Conservation (phyloP, 106 monocot species). For the Xerophyta viscosa region DNA sequence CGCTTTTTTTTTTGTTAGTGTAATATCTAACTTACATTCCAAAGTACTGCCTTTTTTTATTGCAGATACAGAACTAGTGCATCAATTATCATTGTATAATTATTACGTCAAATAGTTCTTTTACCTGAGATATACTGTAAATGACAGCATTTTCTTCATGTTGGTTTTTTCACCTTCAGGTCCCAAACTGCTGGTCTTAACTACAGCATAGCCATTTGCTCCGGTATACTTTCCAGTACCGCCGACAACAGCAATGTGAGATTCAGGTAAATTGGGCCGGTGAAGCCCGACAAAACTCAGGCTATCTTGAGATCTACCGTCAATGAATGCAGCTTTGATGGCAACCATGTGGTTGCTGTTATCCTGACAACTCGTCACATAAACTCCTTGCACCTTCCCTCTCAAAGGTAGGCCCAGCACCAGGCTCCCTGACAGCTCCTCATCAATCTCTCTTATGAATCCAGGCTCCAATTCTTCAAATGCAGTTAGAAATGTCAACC, state of each 20-base stretch:
- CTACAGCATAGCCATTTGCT: constrained; percentile 39
- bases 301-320: constrained; percentile 17
- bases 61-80: background rate
- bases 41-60: background rate
- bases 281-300: constrained; percentile 49
- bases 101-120: background rate
- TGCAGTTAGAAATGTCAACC: constrained; percentile 15
- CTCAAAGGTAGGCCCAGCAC: background rate
- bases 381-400: constrained; percentile 35
- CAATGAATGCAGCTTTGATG: constrained; percentile 24
- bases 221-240: constrained; percentile 39
- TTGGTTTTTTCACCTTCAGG: background rate
- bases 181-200: constrained; percentile 7
- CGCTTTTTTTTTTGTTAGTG: background rate
- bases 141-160: constrained; percentile 18
- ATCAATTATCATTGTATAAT: background rate
- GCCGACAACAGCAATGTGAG: constrained; percentile 48
- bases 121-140: constrained; percentile 42
- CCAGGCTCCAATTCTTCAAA: constrained; percentile 17
- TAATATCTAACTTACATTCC: background rate
- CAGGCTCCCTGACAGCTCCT: constrained; percentile 17
- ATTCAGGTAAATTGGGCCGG: constrained; percentile 15
- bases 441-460: constrained; percentile 20
- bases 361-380: constrained; percentile 21
- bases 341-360: constrained; percentile 28